phyloP scores from a whole-genome alignment of 495 filamentous ascomycete species.

The Schizothecium vesticola region DNA sequence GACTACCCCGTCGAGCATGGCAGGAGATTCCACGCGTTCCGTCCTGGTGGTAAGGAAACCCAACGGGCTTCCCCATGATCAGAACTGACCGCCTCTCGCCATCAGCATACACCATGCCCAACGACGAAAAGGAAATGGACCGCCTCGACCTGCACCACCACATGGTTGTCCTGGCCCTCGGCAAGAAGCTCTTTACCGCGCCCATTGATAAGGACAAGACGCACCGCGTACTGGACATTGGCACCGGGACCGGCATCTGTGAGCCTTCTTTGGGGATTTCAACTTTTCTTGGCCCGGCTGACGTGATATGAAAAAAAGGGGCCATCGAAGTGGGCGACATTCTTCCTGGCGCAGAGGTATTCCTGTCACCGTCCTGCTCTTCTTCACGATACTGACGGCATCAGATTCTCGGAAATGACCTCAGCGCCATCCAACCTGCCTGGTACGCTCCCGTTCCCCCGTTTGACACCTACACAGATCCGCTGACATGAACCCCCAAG shows the following conservation, averaged over 20 bases:
- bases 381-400: neutral
- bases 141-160: conserved; percentile 12
- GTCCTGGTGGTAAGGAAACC: neutral
- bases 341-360: neutral
- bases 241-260: conserved; percentile 12
- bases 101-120: conserved; percentile 7
- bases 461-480: conserved; percentile 13
- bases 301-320: neutral
- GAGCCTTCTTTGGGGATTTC: neutral
- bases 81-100: too few species aligned
- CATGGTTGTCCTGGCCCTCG: conserved; percentile 1
- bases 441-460: conserved; percentile 15
- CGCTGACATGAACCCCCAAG: conserved; percentile 11
- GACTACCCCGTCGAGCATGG: conserved; percentile 17
- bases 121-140: conserved; percentile 14
- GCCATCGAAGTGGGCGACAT: neutral
- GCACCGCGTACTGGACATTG: conserved; percentile 12
- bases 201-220: conserved; percentile 2
- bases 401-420: conserved; percentile 1
- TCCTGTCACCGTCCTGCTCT: neutral
- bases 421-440: conserved; percentile 4
- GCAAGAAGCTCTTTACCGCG: conserved; percentile 6
- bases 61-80: too few species aligned
- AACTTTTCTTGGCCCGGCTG: neutral
- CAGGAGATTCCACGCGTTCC: conserved; percentile 10